Evolutionary conservation across 2,329 filamentous ascomycete genomes (phyloP).

Genomic region (Ramularia endophylla): DNA sequence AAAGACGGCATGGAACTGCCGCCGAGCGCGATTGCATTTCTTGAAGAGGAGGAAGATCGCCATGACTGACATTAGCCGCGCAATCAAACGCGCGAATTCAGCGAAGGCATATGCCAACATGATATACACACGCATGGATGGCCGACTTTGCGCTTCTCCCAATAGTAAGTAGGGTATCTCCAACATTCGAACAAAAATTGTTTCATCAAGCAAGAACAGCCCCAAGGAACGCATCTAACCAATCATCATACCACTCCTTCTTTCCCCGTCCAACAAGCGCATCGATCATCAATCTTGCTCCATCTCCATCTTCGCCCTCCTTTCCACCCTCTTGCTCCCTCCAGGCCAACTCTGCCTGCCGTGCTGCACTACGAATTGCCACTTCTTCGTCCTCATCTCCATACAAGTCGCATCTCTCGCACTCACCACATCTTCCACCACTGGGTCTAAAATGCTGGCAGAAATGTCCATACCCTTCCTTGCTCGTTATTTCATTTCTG

Average conservation of each 20-base stretch:
- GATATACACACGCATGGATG: too few species aligned
- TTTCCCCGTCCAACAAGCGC: slow-evolving; percentile 15
- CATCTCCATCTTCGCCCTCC: slow-evolving; percentile 2
- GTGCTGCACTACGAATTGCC: slow-evolving; percentile 36
- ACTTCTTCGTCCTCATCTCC: slow-evolving; percentile 43
- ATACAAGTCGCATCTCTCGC: slow-evolving; percentile 54
- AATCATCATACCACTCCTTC: slow-evolving; percentile 16
- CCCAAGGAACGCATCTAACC: slow-evolving; percentile 15
- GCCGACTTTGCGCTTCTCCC: too few species aligned
- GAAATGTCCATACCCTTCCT: slow-evolving; percentile 85
- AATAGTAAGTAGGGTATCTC: too few species aligned
- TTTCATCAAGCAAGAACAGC: slow-evolving; percentile 14
- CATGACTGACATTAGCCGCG: background rate
- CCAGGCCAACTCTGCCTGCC: slow-evolving; percentile 42
- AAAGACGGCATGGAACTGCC: slow-evolving; percentile 8
- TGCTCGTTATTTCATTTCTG: slow-evolving; percentile 51
- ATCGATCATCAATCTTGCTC: slow-evolving; percentile 12
- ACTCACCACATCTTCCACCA: slow-evolving; percentile 69
- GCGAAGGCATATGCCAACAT: too few species aligned
- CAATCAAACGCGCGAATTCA: too few species aligned
- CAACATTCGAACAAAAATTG: too few species aligned
- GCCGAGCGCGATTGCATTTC: slow-evolving; percentile 7
- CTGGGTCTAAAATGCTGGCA: slow-evolving; percentile 91
- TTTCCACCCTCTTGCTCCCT: slow-evolving; percentile 33
- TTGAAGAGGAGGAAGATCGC: slow-evolving; percentile 7